These are phyloP conservation scores for Boletus subparvulus DNA, from an alignment of 768 basidiomycete genomes.

Conservation along the genomic window DNA sequence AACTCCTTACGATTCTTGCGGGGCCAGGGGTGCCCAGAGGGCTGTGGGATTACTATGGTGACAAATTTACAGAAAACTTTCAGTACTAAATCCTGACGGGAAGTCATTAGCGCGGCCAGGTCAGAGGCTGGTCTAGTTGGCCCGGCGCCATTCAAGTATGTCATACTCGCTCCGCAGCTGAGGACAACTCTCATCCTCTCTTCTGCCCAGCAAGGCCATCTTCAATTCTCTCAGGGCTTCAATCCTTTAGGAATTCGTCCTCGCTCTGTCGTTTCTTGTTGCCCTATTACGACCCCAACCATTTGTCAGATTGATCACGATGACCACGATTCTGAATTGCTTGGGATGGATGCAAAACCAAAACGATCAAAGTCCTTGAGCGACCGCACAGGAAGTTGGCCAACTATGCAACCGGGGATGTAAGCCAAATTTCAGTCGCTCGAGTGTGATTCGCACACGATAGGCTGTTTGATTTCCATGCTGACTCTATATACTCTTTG, in stretches of 20 bases:
- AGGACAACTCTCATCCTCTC: background rate
- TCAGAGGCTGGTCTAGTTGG: background rate
- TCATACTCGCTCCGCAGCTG: constrained; percentile 6
- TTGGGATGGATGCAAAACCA: constrained; percentile 10
- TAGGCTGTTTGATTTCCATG: background rate
- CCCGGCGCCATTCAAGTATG: constrained; percentile 1
- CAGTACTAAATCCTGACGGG: too few relatives aligned
- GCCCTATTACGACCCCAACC: background rate
- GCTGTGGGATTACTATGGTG: too few relatives aligned
- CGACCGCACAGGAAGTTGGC: constrained; percentile 16
- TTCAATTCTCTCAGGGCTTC: background rate
- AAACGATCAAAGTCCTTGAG: constrained; percentile 13
- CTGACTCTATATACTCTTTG: background rate
- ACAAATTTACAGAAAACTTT: too few relatives aligned
- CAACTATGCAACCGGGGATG: constrained; percentile 17
- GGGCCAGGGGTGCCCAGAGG: too few relatives aligned
- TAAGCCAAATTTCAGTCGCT: constrained; percentile 5
- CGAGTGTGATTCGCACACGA: background rate
- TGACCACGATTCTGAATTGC: constrained; percentile 15
- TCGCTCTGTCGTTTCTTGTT: background rate
- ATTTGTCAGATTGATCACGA: background rate
- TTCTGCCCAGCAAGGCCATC: background rate
- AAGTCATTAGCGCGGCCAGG: background rate
- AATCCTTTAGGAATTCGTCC: background rate
- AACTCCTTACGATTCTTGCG: too few relatives aligned